These are phyloP conservation scores for Kurtzmaniella quercitrusa DNA, from an alignment of 1,139 yeast species.

Conservation along the genomic window DNA sequence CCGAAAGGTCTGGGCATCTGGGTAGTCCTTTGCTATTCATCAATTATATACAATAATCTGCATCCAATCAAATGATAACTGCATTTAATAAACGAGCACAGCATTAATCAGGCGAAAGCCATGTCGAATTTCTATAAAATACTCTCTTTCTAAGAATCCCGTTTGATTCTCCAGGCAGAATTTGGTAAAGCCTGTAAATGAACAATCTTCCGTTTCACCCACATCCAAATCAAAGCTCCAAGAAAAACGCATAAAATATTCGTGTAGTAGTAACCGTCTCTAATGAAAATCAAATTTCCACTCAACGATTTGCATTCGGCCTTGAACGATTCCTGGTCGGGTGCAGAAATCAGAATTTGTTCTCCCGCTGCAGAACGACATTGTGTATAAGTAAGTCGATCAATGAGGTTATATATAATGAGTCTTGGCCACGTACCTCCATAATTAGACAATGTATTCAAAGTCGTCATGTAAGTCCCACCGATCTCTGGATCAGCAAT, in stretches of 20 bases:
- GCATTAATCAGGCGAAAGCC: too few relatives aligned
- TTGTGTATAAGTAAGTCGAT: conserved; percentile 61
- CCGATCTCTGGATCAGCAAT: conserved; percentile 96
- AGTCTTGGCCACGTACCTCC: conserved; percentile 99
- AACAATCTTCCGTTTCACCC: conserved; percentile 59
- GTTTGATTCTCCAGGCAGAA: conserved; percentile 62
- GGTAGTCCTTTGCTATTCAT: too few relatives aligned
- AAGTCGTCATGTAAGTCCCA: conserved; percentile 96
- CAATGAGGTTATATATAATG: conserved; percentile 73
- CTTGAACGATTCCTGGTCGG: conserved; percentile 33
- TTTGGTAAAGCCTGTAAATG: conserved; percentile 61
- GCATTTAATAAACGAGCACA: too few relatives aligned
- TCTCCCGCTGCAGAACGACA: conserved; percentile 37
- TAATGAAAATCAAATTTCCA: conserved; percentile 51
- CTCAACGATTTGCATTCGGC: conserved; percentile 47
- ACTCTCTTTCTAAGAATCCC: too few relatives aligned
- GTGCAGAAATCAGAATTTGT: conserved; percentile 12
- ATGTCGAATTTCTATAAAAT: too few relatives aligned
- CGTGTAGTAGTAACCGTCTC: conserved; percentile 85
- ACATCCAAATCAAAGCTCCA: conserved; percentile 67
- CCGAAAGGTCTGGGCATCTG: too few relatives aligned
- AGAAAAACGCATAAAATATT: conserved; percentile 65
- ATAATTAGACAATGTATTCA: conserved; percentile 85
- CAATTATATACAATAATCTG: too few relatives aligned
- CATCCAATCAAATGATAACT: too few relatives aligned